Evolutionary conservation across 768 basidiomycete genomes (phyloP), one percentile per base, ranked within the genome.

Genomic region (Lyophyllum semitale): DNA sequence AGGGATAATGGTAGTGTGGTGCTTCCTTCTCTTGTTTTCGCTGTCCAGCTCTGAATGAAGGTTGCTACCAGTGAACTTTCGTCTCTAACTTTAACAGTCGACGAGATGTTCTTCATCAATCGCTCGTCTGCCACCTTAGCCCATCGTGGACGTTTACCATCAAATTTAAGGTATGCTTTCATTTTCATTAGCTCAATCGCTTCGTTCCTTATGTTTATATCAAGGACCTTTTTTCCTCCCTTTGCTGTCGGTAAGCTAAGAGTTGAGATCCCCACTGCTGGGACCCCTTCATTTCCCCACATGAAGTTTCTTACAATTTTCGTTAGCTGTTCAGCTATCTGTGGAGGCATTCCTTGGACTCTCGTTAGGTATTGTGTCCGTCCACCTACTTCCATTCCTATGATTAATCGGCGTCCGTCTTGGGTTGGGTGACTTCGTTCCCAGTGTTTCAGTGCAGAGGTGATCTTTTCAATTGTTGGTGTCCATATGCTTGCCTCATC

Each of bases 301-400:
- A n/a, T n/a, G n/a, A n/a, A 29, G 26, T 9, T 22, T 20, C 26
- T 20, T 11, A 37, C 45, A 7, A 45, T 44, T 26, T 20, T 55
- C 2, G 4, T n/a, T 8, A 50, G 4, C 9, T 4, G 1, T 0
- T 42, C 23, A 17, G 62, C 62, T 0, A n/a, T n/a, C n/a, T n/a
- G n/a, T n/a, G n/a, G n/a, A n/a, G n/a, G n/a, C n/a, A n/a, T n/a
- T n/a, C n/a, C n/a, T n/a, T n/a, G n/a, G n/a, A n/a, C n/a, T n/a
- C n/a, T n/a, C n/a, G n/a, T n/a, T n/a, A n/a, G n/a, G n/a, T n/a
- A n/a, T n/a, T n/a, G n/a, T n/a, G n/a, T n/a, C n/a, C n/a, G n/a
- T n/a, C n/a, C n/a, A n/a, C 67, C 73, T 0, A 71, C 52, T 12
- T 55, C 59, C 59, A 72, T 68, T n/a, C 63, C 59, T 0, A 66